A percentile compares a stretch with the other conserved stretches of the same genome.
Evolutionary conservation across 345 rosid genomes (phyloP).

Genomic region (Arabidopsis thaliana): TAIR10.1 NC_003075.7:13686501-13687000

Average conservation of each 20-base stretch:
- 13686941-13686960: constrained; percentile 6
- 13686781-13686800: constrained; percentile 38
- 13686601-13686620: constrained; percentile 57
- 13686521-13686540: constrained; percentile 5
- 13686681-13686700: constrained; percentile 9
- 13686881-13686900: background rate
- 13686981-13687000: background rate
- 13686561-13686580: constrained; percentile 59
- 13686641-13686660: constrained; percentile 51
- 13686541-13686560: background rate
- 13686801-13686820: constrained; percentile 36
- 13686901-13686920: background rate
- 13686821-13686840: constrained; percentile 47
- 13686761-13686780: constrained; percentile 68
- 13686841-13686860: constrained; percentile 17
- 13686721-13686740: constrained; percentile 44
- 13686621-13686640: constrained; percentile 48
- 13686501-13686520: constrained; percentile 41
- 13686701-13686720: constrained; percentile 39
- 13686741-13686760: constrained; percentile 69
- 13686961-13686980: background rate
- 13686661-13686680: constrained; percentile 34
- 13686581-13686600: constrained; percentile 66
- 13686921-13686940: background rate
- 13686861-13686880: constrained; percentile 14